Percentiles rank a stretch among this genome's conserved stretches.
phyloP scores from a whole-genome alignment of 2,329 filamentous ascomycete genomes.

The Stylonectria norvegica region DNA sequence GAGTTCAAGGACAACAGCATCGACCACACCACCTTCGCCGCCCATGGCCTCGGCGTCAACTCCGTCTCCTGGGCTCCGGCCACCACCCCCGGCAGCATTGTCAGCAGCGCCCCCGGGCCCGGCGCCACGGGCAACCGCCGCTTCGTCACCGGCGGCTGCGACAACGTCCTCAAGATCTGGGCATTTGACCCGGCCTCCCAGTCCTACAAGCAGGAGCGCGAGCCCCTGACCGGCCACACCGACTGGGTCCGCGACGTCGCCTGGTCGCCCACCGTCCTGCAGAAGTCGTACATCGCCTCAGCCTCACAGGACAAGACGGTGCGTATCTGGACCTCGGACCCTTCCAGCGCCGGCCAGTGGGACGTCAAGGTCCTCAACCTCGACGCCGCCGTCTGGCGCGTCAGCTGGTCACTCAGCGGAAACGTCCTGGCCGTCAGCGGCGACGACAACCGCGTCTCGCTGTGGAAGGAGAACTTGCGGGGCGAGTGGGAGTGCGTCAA shows the following conservation, averaged over 20 bases:
- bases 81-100: conserved; percentile 76
- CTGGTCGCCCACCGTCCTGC: conserved; percentile 91
- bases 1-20: conserved; percentile 97
- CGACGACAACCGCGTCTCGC: conserved; percentile 90
- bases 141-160: conserved; percentile 92
- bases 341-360: conserved; percentile 66
- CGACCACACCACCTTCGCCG: conserved; percentile 83
- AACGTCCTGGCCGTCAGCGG: conserved; percentile 94
- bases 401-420: conserved; percentile 95
- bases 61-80: conserved; percentile 93
- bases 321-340: conserved; percentile 87
- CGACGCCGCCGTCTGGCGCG: conserved; percentile 87
- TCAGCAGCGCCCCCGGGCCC: conserved; percentile 64
- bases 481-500: conserved; percentile 98
- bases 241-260: conserved; percentile 98
- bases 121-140: conserved; percentile 65
- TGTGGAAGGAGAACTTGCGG: conserved; percentile 98
- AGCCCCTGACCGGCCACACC: conserved; percentile 72
- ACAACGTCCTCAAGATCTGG: conserved; percentile 95
- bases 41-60: conserved; percentile 92
- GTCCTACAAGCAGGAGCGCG: conserved; percentile 59
- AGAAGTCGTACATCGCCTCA: conserved; percentile 94
- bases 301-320: conserved; percentile 97
- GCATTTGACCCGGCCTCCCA: conserved; percentile 65
- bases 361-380: conserved; percentile 81